phyloP scores from a whole-genome alignment of 2,329 filamentous ascomycete genomes.

The Sporothrix mexicana region DNA sequence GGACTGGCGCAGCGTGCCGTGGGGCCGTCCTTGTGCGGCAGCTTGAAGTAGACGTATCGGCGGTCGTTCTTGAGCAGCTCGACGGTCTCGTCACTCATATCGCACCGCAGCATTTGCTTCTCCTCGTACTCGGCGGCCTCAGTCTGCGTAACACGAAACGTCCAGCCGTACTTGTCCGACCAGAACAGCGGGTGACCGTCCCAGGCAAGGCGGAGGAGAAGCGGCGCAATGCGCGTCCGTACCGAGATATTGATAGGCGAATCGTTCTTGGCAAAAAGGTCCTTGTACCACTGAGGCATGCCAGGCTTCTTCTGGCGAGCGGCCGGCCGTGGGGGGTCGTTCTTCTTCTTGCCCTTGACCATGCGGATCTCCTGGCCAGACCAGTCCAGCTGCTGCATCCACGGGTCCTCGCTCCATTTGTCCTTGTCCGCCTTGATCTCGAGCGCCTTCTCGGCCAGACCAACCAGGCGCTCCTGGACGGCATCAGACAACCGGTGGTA shows the following conservation, averaged over 20 bases:
- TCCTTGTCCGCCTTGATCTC: slow-evolving; percentile 72
- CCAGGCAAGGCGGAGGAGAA: slow-evolving; percentile 85
- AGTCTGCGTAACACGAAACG: slow-evolving; percentile 73
- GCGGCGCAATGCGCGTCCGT: slow-evolving; percentile 82
- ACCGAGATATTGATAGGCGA: slow-evolving; percentile 79
- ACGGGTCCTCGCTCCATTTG: slow-evolving; percentile 79
- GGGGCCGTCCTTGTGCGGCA: slow-evolving; percentile 95
- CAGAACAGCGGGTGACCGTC: slow-evolving; percentile 87
- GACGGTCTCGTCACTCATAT: slow-evolving; percentile 77
- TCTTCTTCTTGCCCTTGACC: slow-evolving; percentile 89
- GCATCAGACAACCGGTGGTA: slow-evolving; percentile 77
- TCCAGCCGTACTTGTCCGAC: slow-evolving; percentile 94
- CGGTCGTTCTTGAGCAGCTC: slow-evolving; percentile 68
- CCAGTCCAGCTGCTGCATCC: slow-evolving; percentile 95
- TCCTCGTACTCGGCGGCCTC: slow-evolving; percentile 68
- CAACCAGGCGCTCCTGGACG: slow-evolving; percentile 76
- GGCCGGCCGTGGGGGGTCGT: slow-evolving; percentile 75
- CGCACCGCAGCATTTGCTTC: slow-evolving; percentile 74
- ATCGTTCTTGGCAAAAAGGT: slow-evolving; percentile 74
- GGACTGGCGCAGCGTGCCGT: slow-evolving; percentile 83
- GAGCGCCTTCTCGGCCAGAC: slow-evolving; percentile 77
- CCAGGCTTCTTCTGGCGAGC: slow-evolving; percentile 91
- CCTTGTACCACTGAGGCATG: slow-evolving; percentile 96
- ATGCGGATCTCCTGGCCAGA: slow-evolving; percentile 89
- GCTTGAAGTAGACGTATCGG: slow-evolving; percentile 78